Base-by-base conservation (phyloP, 1,284 basidiomycete genomes). In the Golubevia sp. region DNA sequence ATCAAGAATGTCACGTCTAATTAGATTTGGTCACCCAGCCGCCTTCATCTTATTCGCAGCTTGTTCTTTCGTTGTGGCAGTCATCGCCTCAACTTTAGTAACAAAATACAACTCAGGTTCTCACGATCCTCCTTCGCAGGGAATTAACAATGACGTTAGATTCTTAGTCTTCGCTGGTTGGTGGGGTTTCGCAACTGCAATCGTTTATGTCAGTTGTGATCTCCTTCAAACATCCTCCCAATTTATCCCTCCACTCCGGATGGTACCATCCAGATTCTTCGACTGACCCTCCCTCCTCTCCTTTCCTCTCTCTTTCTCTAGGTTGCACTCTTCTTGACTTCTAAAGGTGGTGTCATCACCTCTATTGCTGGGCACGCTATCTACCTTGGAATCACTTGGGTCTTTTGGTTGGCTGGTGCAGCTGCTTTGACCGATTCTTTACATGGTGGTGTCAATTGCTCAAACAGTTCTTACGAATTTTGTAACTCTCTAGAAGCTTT, bases 281-380 rank as follows among this genome's bases (percentile, higher is more conserved):
- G 11, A 44, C n/a, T n/a, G n/a, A n/a, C n/a, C 24, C 51, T 30
- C 20, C 24, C 20, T 11, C 11, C 24, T 30, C 51, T 53, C 38
- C 18, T 44, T 44, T 44, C 38, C 38, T 26, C 27, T 51, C 27
- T 38, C 2, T 49, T 20, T 23, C 4, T 23, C 51, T 64, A 79
- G 76, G 61, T 68, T 52, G 76, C 55, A 56, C 71, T 79, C 58
- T 81, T 83, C 75, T 71, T 83, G 6, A 63, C 66, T n/a, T 78
- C 73, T 55, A 65, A 70, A 24, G 80, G 80, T 49, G 80, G 80
- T 49, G 70, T 74, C 23, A 34, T 82, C 61, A 82, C 80, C 24
- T 81, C 78, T 62, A 80, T 83, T 48, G 80, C 79, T 11, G 71
- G 73, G 44, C 80, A 83, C 73, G 68, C 61, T 38, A 69, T 82